Percentiles rank a stretch among this genome's conserved stretches.
Conservation (phyloP, 768 basidiomycete genomes). For the Brasilioporus rufonigricans region DNA sequence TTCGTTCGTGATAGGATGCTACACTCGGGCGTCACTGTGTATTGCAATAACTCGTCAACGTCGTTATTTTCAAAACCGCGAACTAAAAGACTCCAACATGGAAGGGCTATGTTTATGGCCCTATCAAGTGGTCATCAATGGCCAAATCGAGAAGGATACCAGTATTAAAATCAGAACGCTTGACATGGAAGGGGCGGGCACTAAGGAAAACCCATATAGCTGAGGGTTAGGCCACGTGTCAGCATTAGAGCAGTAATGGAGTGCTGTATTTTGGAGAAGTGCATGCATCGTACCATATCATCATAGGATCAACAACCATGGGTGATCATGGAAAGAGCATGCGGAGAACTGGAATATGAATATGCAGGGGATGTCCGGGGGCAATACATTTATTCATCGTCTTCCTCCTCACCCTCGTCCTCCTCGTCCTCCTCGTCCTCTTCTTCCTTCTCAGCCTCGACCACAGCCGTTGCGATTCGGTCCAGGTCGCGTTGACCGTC, state of each 20-base stretch:
- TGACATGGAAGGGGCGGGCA: too few species aligned
- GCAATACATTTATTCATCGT: constrained; percentile 33
- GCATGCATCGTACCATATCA: constrained; percentile 44
- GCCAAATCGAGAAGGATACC: too few species aligned
- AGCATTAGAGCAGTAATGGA: constrained; percentile 10
- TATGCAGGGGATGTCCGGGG: constrained; percentile 8
- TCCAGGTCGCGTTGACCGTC: constrained; percentile 96
- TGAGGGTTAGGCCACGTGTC: not conserved
- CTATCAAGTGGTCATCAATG: too few species aligned
- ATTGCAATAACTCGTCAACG: too few species aligned
- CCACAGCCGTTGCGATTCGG: constrained; percentile 88
- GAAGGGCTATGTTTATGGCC: too few species aligned
- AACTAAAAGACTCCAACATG: too few species aligned
- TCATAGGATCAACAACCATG: constrained; percentile 23
- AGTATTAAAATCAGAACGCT: too few species aligned
- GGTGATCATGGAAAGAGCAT: constrained; percentile 22
- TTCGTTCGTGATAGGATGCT: constrained; percentile 18
- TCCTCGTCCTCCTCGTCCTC: constrained; percentile 75
- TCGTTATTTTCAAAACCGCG: too few species aligned
- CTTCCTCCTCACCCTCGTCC: constrained; percentile 62
- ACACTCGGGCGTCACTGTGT: too few species aligned
- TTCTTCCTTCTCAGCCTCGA: constrained; percentile 72
- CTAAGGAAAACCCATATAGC: not conserved
- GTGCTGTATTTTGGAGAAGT: constrained; percentile 31
- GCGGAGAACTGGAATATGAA: constrained; percentile 20